Evolutionary conservation across 129 eudicot genomes (phyloP).

Genomic region (Saussurea involucrata): DNA sequence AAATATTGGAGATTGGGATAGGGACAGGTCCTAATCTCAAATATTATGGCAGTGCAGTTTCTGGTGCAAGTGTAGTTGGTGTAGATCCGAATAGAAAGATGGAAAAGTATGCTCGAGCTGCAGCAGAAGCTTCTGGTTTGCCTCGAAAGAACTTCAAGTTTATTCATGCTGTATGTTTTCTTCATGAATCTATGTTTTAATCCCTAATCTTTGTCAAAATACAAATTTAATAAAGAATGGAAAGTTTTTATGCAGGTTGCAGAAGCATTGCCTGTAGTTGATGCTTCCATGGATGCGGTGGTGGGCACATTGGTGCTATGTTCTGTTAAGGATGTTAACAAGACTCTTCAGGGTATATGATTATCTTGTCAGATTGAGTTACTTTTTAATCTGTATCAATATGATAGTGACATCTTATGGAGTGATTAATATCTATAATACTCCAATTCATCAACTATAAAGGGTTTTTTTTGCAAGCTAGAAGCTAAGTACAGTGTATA

Average conservation of each 20-base stretch:
- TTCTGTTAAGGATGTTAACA: slow-evolving; percentile 73
- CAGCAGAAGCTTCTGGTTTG: slow-evolving; percentile 63
- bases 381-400: neutral
- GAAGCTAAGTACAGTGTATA: too few relatives aligned
- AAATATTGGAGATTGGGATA: slow-evolving; percentile 75
- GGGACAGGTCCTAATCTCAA: slow-evolving; percentile 95
- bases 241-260: slow-evolving; percentile 67
- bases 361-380: neutral
- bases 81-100: slow-evolving; percentile 83
- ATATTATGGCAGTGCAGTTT: slow-evolving; percentile 44
- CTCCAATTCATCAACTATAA: too few relatives aligned
- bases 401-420: neutral
- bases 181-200: neutral
- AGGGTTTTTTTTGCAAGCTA: too few relatives aligned
- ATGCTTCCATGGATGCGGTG: slow-evolving; percentile 89
- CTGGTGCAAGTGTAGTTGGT: slow-evolving; percentile 50
- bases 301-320: slow-evolving; percentile 93
- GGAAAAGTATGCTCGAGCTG: slow-evolving; percentile 76
- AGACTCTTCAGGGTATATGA: slow-evolving; percentile 70
- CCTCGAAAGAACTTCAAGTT: slow-evolving; percentile 52
- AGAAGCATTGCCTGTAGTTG: slow-evolving; percentile 74
- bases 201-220: neutral
- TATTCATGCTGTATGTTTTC: slow-evolving; percentile 58
- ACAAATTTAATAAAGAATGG: neutral
- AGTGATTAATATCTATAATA: neutral